Base-by-base conservation (phyloP, 192 early-diverging fungal species). In the Funneliformis geosporum region DNA sequence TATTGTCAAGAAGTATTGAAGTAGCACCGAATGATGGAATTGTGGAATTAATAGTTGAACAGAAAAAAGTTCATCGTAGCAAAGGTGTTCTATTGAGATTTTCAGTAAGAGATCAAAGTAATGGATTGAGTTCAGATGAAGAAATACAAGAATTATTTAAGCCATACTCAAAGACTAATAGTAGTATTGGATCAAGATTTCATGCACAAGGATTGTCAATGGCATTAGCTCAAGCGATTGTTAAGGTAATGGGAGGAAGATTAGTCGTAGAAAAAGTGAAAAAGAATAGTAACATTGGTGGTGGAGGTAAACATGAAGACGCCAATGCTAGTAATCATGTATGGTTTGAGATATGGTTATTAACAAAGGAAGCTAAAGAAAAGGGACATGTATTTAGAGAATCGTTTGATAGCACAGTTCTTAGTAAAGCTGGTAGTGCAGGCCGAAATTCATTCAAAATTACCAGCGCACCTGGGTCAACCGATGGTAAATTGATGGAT, bases 141-240 rank as follows among this genome's bases (percentile, higher is more conserved):
- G 73, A 75, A 62, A 75, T 75, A 39, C 5, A 14, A 9, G 73
- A 75, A 39, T 39, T 75, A 33, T 75, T 75, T 62, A 75, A 75
- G 40, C 73, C 73, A 69, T 75, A 75, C 14, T 39, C 55, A 11
- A 59, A 62, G 21, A n/a, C 73, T 69, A 59, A 75, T 39, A 33
- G 64, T 38, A 38, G 27, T 2, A 59, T 75, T n/a, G 73, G 73
- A 12, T 59, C 73, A 68, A 59, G 73, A 23, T 75, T 75, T 75
- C 73, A 75, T 28, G 73, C 73, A 23, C 60, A 59, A 9, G 73
- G 73, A 8, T 67, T 75, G 14, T 59, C 55, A 18, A 75, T 75
- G 73, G 73, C 73, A 61, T 62, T 75, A 39, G 73, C 60, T 21
- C 67, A 69, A 69, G 67, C 67, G 42, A 69, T 69, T 42, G 21